These are phyloP conservation scores for Candida albicans DNA, from an alignment of 1,139 yeast genomes.

Conservation along the genomic window DNA sequence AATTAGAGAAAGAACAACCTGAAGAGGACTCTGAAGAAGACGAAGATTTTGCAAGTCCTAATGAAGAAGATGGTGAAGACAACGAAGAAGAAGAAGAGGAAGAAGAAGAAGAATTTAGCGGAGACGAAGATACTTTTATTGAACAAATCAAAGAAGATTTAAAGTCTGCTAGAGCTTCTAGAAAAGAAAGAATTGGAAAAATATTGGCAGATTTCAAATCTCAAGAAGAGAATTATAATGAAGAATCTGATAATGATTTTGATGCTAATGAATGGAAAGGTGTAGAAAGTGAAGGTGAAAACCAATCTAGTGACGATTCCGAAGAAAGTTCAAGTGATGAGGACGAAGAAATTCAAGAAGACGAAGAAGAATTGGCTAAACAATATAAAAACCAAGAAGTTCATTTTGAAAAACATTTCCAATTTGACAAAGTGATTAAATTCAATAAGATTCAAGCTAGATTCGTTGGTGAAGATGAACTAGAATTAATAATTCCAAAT, in stretches of 20 bases:
- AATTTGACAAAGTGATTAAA: constrained; percentile 43
- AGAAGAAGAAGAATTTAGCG: constrained; percentile 21
- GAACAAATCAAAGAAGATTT: constrained; percentile 6
- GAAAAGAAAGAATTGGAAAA: constrained; percentile 28
- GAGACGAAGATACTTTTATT: constrained; percentile 16
- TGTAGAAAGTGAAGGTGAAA: constrained; percentile 13
- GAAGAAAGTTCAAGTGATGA: constrained; percentile 21
- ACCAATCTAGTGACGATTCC: constrained; percentile 11
- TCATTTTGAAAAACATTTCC: constrained; percentile 46
- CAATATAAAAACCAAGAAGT: constrained; percentile 44
- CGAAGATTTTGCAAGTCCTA: constrained; percentile 37
- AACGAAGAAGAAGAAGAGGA: constrained; percentile 24
- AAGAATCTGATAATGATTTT: constrained; percentile 42
- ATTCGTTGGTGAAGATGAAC: constrained; percentile 40
- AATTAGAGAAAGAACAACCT: constrained; percentile 10
- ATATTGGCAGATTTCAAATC: constrained; percentile 42
- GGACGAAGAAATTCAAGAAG: constrained; percentile 45
- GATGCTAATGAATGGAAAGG: constrained; percentile 16
- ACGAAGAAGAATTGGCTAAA: constrained; percentile 38
- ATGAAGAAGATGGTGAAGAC: constrained; percentile 23
- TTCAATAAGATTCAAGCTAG: constrained; percentile 41
- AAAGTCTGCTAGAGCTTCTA: constrained; percentile 17
- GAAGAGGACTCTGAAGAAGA: constrained; percentile 37
- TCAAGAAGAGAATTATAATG: constrained; percentile 41
- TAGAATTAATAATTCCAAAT: constrained; percentile 46